These are phyloP conservation scores for Pyrus communis DNA, from an alignment of 306 rosid species.

Conservation along the genomic window DNA sequence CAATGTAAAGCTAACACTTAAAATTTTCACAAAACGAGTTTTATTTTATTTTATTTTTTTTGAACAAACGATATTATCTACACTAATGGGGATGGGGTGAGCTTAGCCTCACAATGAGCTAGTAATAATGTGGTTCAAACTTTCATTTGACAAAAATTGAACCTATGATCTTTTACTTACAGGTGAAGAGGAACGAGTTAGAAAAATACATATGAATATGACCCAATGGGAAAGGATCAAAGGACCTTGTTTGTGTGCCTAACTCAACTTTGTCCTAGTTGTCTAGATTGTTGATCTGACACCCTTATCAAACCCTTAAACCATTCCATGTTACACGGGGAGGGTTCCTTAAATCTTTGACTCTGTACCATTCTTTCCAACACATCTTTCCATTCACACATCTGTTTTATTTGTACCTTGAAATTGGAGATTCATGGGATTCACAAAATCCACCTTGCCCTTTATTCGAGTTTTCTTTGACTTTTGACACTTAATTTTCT, in stretches of 20 bases:
- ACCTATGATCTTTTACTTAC: rapidly evolving
- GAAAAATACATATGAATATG: background rate
- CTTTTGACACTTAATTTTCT: background rate
- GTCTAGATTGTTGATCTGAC: conserved; percentile 1
- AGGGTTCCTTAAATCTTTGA: conserved; percentile 18
- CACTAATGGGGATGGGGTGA: rapidly evolving
- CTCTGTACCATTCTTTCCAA: conserved; percentile 7
- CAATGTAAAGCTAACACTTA: no score
- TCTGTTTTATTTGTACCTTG: conserved; percentile 17
- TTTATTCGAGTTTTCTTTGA: background rate
- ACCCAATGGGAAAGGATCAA: background rate
- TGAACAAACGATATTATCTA: no score
- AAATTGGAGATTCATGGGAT: conserved; percentile 18
- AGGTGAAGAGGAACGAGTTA: background rate
- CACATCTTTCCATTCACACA: conserved; percentile 12
- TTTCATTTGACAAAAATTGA: rapidly evolving
- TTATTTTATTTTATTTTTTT: no score
- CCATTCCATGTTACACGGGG: conserved; percentile 20
- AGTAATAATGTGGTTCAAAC: no score
- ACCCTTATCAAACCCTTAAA: background rate
- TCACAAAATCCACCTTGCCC: conserved; percentile 9
- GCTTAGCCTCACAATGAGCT: no score
- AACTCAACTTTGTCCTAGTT: background rate
- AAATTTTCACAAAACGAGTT: no score
- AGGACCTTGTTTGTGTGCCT: conserved; percentile 4